Evolutionary conservation across 306 rosid species (phyloP).

Genomic region (Abrus pulchellus): DNA sequence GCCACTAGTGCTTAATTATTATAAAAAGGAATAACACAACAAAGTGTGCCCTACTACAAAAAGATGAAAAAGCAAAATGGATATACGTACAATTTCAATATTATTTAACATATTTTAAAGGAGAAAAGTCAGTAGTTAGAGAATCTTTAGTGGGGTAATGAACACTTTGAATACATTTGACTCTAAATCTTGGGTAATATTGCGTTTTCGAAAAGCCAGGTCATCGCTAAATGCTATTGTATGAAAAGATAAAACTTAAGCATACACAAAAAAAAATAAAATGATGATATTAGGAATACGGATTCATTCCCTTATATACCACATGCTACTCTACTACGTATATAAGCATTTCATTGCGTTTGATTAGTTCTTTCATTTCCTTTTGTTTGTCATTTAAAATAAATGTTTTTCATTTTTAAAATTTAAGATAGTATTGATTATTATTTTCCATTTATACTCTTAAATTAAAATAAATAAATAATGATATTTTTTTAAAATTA

Average conservation of each 20-base stretch:
- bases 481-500: too few species aligned
- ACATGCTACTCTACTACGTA: neutral
- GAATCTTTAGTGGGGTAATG: conserved; percentile 30
- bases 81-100: conserved; percentile 9
- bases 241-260: neutral
- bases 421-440: too few species aligned
- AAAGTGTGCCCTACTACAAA: conserved; percentile 18
- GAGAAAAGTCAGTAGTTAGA: conserved; percentile 5
- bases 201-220: neutral
- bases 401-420: too few species aligned
- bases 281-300: neutral
- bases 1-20: conserved; percentile 42
- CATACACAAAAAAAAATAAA: too few species aligned
- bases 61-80: conserved; percentile 5
- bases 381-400: too few species aligned
- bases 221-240: neutral
- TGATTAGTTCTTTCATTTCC: too few species aligned
- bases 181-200: conserved; percentile 16
- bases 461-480: too few species aligned
- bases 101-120: neutral
- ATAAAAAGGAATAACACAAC: conserved; percentile 48
- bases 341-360: neutral
- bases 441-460: too few species aligned
- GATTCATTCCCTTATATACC: neutral
- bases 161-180: conserved; percentile 18